A percentile compares a stretch with the other conserved stretches of the same genome.
Conservation (phyloP, 495 filamentous ascomycete genomes). For the Aeminium ludgeri region DNA sequence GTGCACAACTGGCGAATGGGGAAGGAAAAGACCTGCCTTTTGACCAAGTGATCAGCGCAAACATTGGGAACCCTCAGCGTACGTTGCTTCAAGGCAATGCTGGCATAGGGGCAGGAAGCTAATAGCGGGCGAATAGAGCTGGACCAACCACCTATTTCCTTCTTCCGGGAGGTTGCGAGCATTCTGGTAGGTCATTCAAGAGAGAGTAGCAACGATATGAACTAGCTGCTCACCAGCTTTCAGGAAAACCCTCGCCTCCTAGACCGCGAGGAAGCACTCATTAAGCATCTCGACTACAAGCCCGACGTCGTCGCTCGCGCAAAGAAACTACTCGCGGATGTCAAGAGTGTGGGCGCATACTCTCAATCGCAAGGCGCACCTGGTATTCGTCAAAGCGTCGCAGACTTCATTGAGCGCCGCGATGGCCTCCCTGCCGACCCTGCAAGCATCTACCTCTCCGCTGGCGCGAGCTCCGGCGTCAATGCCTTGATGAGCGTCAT, state of each 20-base stretch:
- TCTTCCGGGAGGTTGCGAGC: constrained; percentile 94
- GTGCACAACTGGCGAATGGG: constrained; percentile 44
- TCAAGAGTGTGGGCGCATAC: constrained; percentile 89
- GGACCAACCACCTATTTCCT: constrained; percentile 96
- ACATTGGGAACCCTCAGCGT: constrained; percentile 93
- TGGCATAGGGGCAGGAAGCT: no score
- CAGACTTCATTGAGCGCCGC: constrained; percentile 77
- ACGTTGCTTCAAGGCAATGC: no score
- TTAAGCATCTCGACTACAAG: constrained; percentile 56
- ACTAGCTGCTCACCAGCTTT: no score
- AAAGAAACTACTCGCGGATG: constrained; percentile 55
- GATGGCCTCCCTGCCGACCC: constrained; percentile 74
- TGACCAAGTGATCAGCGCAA: constrained; percentile 78
- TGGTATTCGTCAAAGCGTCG: constrained; percentile 71
- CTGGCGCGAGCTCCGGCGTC: constrained; percentile 84
- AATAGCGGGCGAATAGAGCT: constrained; percentile 33
- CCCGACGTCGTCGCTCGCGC: constrained; percentile 77
- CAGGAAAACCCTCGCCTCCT: constrained; percentile 68
- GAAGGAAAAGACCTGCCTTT: constrained; percentile 58
- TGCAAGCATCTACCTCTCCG: constrained; percentile 67
- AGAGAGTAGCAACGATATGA: no score
- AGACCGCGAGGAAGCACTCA: constrained; percentile 55
- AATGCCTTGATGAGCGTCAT: constrained; percentile 83
- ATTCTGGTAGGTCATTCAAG: constrained; percentile 36
- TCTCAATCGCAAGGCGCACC: constrained; percentile 81